These are phyloP conservation scores for Alternaria brassicae DNA, from an alignment of 2,329 filamentous ascomycete species.

Conservation along the genomic window DNA sequence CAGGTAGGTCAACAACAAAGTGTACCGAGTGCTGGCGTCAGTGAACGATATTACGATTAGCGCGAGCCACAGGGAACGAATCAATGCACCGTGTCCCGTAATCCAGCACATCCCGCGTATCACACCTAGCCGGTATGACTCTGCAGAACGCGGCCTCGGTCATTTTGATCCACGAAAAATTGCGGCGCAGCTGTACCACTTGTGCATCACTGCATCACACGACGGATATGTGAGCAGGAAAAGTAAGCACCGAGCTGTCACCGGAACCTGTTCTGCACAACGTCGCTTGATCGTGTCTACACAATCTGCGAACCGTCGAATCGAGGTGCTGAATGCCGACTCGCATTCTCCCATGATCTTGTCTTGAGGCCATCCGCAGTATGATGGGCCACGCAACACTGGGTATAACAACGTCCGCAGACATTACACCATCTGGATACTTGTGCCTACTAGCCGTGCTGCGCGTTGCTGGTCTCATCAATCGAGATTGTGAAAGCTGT, in stretches of 20 bases:
- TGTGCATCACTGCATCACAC: constrained; percentile 47
- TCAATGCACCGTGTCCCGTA: constrained; percentile 17
- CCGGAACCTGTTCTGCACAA: constrained; percentile 16
- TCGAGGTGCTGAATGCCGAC: constrained; percentile 28
- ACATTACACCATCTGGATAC: constrained; percentile 21
- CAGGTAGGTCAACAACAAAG: constrained; percentile 8
- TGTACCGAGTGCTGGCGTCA: constrained; percentile 9
- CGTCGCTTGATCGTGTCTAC: constrained; percentile 20
- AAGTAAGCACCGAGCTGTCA: constrained; percentile 33
- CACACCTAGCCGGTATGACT: constrained; percentile 31
- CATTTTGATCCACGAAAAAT: constrained; percentile 24
- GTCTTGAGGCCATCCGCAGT: constrained; percentile 15
- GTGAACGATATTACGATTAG: constrained; percentile 17
- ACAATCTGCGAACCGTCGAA: constrained; percentile 27
- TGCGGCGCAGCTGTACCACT: constrained; percentile 29
- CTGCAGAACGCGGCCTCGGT: constrained; percentile 36
- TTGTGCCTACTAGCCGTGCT: constrained; percentile 21
- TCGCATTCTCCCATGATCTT: constrained; percentile 18
- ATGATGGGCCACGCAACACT: constrained; percentile 8
- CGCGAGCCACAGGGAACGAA: constrained; percentile 14
- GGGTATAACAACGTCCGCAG: constrained; percentile 16
- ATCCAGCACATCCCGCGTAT: constrained; percentile 38
- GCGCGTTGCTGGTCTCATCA: constrained; percentile 26
- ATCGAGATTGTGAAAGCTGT: constrained; percentile 34
- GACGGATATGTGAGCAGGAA: constrained; percentile 23